These are phyloP conservation scores for Nymphaea colorata DNA, from an alignment of 164 flowering plant species.

Conservation along the genomic window DNA sequence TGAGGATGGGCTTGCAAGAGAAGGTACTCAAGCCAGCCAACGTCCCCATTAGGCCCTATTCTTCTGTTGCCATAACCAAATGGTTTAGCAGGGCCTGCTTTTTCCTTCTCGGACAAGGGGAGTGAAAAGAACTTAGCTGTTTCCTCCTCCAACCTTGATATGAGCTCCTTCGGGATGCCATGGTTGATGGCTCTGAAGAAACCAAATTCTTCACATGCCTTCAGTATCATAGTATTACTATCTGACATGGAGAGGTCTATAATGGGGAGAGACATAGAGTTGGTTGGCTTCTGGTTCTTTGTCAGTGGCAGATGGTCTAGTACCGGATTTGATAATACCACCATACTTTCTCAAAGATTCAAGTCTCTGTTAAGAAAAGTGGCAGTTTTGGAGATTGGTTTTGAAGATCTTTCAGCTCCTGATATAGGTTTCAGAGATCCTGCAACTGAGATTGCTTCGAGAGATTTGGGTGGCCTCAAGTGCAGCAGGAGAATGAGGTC, in stretches of 20 bases:
- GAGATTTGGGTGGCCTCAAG: not conserved
- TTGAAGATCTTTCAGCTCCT: not conserved
- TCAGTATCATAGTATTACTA: constrained; percentile 30
- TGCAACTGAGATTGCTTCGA: not conserved
- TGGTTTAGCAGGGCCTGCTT: constrained; percentile 56
- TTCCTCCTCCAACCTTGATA: constrained; percentile 38
- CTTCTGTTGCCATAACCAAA: constrained; percentile 72
- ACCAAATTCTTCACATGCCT: constrained; percentile 73
- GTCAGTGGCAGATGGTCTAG: constrained; percentile 28
- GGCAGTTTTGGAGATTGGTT: not conserved
- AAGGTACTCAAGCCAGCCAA: constrained; percentile 91
- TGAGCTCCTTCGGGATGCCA: constrained; percentile 47
- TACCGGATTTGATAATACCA: constrained; percentile 44
- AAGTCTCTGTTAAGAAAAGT: not conserved
- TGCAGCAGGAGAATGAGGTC: not conserved
- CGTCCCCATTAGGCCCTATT: constrained; percentile 83
- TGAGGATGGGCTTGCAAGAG: constrained; percentile 40
- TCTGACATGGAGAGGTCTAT: constrained; percentile 52
- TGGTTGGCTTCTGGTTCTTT: constrained; percentile 39
- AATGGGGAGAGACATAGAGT: constrained; percentile 30
- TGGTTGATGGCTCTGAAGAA: constrained; percentile 84
- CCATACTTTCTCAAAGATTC: constrained; percentile 30
- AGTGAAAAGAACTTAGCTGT: constrained; percentile 47
- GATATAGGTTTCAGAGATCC: not conserved
- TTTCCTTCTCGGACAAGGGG: constrained; percentile 52